Percentiles rank a stretch among this genome's conserved stretches.
phyloP scores from a whole-genome alignment of 1,284 basidiomycete species.

The Ustilago xerochloae region DNA sequence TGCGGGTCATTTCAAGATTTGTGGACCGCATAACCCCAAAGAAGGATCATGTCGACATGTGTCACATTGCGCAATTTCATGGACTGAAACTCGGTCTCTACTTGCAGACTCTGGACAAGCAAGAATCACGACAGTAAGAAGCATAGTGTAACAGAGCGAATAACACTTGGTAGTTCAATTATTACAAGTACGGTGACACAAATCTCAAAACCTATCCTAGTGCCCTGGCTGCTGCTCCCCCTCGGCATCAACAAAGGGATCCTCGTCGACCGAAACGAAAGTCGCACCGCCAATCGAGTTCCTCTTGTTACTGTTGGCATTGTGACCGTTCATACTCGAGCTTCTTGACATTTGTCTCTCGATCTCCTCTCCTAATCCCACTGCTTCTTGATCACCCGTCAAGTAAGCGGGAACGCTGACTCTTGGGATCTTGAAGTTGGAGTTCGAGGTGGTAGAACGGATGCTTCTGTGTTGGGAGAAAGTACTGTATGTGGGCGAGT shows the following conservation, averaged over 20 bases:
- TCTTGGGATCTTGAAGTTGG: slow-evolving; percentile 23
- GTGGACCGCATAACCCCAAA: too few species aligned
- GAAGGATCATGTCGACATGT: too few species aligned
- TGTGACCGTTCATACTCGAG: background rate
- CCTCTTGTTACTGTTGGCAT: background rate
- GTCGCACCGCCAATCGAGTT: slow-evolving; percentile 6
- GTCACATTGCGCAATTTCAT: too few species aligned
- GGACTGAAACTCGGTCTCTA: too few species aligned
- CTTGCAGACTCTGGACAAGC: too few species aligned
- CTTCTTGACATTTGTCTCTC: background rate
- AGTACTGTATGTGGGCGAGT: background rate
- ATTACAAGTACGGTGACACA: background rate
- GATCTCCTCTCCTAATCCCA: background rate
- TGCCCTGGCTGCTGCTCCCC: background rate
- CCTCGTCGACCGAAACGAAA: slow-evolving; percentile 14
- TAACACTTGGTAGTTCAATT: too few species aligned
- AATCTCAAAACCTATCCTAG: too few species aligned
- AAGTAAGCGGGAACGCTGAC: slow-evolving; percentile 18
- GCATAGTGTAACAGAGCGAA: too few species aligned
- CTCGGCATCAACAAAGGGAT: slow-evolving; percentile 34
- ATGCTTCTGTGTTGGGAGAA: background rate
- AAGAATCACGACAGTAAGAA: too few species aligned
- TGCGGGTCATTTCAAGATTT: too few species aligned
- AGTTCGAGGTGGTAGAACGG: slow-evolving; percentile 1
- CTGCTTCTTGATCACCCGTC: background rate